Evolutionary conservation across 2,329 filamentous ascomycete species (phyloP).

Genomic region (Aspergillus thermomutatus): DNA sequence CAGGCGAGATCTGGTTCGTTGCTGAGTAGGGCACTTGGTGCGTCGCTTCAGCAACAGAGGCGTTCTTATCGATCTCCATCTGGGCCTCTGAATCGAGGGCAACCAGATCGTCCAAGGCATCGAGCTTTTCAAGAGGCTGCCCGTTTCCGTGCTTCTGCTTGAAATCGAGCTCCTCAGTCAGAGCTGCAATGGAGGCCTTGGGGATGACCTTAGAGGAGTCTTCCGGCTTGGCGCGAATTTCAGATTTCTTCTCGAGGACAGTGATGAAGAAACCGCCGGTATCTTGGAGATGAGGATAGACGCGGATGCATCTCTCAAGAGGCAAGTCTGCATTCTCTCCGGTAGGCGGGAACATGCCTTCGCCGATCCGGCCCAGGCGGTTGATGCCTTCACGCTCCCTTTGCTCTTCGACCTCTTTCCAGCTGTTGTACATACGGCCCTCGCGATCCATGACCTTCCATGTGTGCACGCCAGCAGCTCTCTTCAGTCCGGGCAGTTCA

Average conservation of each 20-base stretch:
- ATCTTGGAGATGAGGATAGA: constrained; percentile 93
- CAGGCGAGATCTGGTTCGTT: constrained; percentile 21
- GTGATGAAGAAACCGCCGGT: constrained; percentile 98
- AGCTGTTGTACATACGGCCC: constrained; percentile 73
- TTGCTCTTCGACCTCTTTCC: constrained; percentile 74
- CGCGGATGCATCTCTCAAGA: constrained; percentile 84
- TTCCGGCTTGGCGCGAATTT: constrained; percentile 76
- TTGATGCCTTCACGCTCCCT: constrained; percentile 59
- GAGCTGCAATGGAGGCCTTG: constrained; percentile 38
- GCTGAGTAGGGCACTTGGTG: constrained; percentile 33
- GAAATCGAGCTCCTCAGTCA: constrained; percentile 33
- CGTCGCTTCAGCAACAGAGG: constrained; percentile 32
- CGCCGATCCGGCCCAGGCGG: constrained; percentile 65
- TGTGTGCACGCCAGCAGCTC: constrained; percentile 69
- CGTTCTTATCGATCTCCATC: constrained; percentile 32
- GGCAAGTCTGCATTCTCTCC: constrained; percentile 62
- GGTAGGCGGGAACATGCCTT: constrained; percentile 78
- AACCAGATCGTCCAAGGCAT: constrained; percentile 40
- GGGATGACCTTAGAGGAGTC: constrained; percentile 38
- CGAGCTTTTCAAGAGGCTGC: constrained; percentile 35
- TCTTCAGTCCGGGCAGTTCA: constrained; percentile 71
- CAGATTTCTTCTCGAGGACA: constrained; percentile 84
- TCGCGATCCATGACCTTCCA: constrained; percentile 94
- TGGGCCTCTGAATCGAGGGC: constrained; percentile 26
- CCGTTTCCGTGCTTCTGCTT: constrained; percentile 28